These are phyloP conservation scores for Fusarium sp. DNA, from an alignment of 2,329 filamentous ascomycete genomes.

Conservation along the genomic window DNA sequence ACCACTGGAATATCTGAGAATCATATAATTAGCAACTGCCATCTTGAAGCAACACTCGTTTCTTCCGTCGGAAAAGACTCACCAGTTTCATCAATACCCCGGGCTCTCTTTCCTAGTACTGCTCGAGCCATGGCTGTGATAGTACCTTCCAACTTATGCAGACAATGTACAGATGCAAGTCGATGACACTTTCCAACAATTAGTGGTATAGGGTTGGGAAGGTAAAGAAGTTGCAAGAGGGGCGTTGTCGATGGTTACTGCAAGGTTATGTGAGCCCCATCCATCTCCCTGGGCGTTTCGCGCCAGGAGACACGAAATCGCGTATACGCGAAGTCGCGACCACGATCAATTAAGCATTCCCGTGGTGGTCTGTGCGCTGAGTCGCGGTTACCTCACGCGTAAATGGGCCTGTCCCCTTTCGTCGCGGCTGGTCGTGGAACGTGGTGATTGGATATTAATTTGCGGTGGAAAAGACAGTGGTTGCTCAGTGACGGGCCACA, in stretches of 20 bases:
- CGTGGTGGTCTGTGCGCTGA: slow-evolving; percentile 43
- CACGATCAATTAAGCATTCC: slow-evolving; percentile 45
- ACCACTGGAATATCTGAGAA: slow-evolving; percentile 40
- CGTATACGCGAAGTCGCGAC: slow-evolving; percentile 49
- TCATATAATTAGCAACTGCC: slow-evolving; percentile 29
- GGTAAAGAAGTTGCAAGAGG: slow-evolving; percentile 31
- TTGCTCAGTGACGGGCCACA: slow-evolving; percentile 19
- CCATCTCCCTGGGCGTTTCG: slow-evolving; percentile 31
- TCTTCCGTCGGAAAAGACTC: slow-evolving; percentile 31
- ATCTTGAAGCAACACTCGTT: not conserved
- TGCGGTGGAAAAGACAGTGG: not conserved
- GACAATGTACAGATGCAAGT: slow-evolving; percentile 22
- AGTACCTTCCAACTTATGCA: slow-evolving; percentile 28
- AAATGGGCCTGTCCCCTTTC: not conserved
- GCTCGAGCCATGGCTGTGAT: slow-evolving; percentile 45
- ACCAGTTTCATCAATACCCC: slow-evolving; percentile 46
- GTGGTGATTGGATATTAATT: slow-evolving; percentile 30
- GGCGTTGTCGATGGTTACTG: slow-evolving; percentile 27
- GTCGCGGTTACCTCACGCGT: slow-evolving; percentile 24
- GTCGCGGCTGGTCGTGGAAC: slow-evolving; percentile 3
- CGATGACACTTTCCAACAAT: slow-evolving; percentile 38
- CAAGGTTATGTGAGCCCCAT: slow-evolving; percentile 31
- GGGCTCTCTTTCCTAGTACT: slow-evolving; percentile 51
- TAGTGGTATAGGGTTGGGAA: slow-evolving; percentile 23
- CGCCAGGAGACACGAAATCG: slow-evolving; percentile 41